Conservation (phyloP, 495 filamentous ascomycete genomes). For the Neurospora sp. region DNA sequence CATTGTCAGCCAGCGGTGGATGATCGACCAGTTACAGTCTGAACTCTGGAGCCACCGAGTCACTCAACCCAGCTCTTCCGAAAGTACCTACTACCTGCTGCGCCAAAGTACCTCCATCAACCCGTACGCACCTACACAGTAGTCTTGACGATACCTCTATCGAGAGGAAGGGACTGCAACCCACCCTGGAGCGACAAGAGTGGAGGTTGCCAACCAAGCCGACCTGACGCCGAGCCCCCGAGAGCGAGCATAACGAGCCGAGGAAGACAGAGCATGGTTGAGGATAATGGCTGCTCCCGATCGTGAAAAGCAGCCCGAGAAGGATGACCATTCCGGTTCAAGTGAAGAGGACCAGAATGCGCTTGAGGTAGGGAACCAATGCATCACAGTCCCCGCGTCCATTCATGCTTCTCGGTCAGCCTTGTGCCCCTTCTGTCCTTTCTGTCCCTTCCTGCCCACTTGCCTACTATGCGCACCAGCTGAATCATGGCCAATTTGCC, state of each 20-base stretch:
- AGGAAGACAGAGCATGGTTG: not conserved
- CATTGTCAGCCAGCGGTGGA: not conserved
- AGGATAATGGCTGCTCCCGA: conserved; percentile 3
- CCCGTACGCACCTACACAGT: not conserved
- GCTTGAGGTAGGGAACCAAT: conserved; percentile 27
- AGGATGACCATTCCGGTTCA: conserved; percentile 20
- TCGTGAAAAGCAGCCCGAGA: not conserved
- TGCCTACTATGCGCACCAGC: not conserved
- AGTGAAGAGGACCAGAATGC: conserved; percentile 33
- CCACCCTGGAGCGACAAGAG: not conserved
- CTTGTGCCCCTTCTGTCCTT: not conserved
- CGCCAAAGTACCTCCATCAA: not conserved
- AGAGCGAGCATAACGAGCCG: not conserved
- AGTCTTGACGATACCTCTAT: not conserved
- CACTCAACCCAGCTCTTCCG: not conserved
- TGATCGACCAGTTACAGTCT: not conserved
- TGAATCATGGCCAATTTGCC: not conserved
- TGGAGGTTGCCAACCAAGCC: not conserved
- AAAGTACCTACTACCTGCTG: not conserved
- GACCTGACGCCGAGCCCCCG: not conserved
- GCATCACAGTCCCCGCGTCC: not conserved
- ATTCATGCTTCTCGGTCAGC: not conserved
- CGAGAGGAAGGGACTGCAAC: not conserved
- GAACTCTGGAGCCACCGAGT: not conserved
- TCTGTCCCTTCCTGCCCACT: not conserved